These are phyloP conservation scores for Jaltomata sinuosa DNA, from an alignment of 257 asterid genomes.

Conservation along the genomic window DNA sequence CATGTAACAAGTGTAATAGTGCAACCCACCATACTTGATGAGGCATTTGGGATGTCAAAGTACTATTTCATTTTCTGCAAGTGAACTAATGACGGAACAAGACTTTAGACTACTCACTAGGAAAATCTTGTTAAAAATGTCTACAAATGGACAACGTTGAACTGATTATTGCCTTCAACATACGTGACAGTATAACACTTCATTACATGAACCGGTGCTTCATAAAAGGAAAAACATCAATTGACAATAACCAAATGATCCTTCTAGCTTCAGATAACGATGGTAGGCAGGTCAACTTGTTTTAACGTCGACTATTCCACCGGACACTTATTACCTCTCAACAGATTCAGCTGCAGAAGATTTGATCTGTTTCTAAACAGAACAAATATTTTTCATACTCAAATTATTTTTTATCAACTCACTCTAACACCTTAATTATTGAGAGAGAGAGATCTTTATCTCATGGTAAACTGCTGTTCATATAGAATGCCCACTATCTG, in stretches of 20 bases:
- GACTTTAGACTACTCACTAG: not conserved
- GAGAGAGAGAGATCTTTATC: not conserved
- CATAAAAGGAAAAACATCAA: not conserved
- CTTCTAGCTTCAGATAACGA: not conserved
- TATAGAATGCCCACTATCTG: conserved; percentile 14
- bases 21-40: not conserved
- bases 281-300: not conserved
- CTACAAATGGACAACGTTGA: not conserved
- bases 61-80: not conserved
- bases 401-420: not conserved
- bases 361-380: not conserved
- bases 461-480: conserved; percentile 14
- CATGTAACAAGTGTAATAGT: not conserved
- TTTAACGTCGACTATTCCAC: not conserved
- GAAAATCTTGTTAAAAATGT: not conserved
- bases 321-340: not conserved
- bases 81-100: not conserved
- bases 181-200: not conserved
- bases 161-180: not conserved
- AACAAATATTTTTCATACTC: not conserved
- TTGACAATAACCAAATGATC: not conserved
- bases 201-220: not conserved
- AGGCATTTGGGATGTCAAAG: not conserved
- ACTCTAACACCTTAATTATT: not conserved
- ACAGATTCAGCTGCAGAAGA: not conserved